phyloP scores from a whole-genome alignment of 2,329 filamentous ascomycete species.

The Exserohilum turcica region DNA sequence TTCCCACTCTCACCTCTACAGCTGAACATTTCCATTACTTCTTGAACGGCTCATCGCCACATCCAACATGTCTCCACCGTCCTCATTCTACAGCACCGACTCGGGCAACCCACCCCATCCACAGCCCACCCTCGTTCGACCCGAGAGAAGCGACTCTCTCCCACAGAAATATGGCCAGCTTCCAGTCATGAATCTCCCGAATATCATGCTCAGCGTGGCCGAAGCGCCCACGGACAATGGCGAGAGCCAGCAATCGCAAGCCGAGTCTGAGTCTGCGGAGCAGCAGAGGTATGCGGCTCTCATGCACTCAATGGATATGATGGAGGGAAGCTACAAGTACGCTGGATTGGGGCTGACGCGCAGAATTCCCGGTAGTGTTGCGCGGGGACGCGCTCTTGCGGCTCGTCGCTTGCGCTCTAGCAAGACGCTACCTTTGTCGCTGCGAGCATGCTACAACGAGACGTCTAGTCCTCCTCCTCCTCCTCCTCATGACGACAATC shows the following conservation, averaged over 20 bases:
- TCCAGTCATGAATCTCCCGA: not conserved
- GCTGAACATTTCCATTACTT: not conserved
- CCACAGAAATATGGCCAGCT: not conserved
- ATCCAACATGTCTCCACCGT: not conserved
- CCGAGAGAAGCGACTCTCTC: not conserved
- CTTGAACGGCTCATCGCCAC: not conserved
- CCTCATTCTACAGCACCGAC: not conserved
- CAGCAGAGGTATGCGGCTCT: not conserved
- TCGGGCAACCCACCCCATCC: not conserved
- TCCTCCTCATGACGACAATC: not conserved
- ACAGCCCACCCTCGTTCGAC: not conserved
- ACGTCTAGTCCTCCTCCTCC: not conserved
- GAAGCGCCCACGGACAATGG: not conserved
- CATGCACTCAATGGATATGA: not conserved
- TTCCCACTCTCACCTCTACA: not conserved
- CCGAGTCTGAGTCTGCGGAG: not conserved
- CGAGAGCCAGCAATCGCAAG: not conserved
- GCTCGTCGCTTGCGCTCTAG: not conserved
- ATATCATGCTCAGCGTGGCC: not conserved
- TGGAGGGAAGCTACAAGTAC: conserved; percentile 2
- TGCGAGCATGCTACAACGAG: not conserved
- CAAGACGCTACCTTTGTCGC: not conserved
- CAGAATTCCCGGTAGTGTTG: conserved; percentile 7
- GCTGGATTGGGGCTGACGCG: conserved; percentile 3
- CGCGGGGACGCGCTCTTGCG: conserved; percentile 4